These are phyloP conservation scores for Aspergillus glaucus DNA, from an alignment of 2,329 filamentous ascomycete species.

Conservation along the genomic window DNA sequence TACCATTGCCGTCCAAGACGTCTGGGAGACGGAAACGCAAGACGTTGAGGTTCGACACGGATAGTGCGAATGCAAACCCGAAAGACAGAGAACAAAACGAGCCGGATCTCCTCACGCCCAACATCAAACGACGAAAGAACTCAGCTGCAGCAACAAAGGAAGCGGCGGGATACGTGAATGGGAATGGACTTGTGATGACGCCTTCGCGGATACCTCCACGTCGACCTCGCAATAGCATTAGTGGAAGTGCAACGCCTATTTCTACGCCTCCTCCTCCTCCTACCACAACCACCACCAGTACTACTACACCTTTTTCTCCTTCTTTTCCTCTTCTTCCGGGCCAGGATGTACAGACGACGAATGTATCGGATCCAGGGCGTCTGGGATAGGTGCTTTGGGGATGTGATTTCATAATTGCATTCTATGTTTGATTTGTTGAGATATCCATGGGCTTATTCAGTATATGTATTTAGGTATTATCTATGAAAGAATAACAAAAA, in stretches of 20 bases:
- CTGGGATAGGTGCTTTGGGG: too few species aligned
- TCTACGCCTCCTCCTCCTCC: background rate
- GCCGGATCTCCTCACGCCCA: slow-evolving; percentile 8
- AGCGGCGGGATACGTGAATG: slow-evolving; percentile 7
- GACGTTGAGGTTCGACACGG: background rate
- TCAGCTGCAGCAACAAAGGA: background rate
- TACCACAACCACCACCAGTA: background rate
- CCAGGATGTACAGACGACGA: background rate
- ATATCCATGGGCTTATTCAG: too few species aligned
- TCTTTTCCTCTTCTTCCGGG: background rate
- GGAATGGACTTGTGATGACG: slow-evolving; percentile 16
- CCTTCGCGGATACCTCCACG: slow-evolving; percentile 2
- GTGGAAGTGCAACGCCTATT: background rate
- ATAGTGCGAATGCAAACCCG: background rate
- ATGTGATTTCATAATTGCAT: too few species aligned
- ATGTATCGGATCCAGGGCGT: too few species aligned
- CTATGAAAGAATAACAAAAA: too few species aligned
- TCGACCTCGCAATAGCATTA: background rate
- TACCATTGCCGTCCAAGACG: background rate
- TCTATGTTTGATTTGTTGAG: too few species aligned
- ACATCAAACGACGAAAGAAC: slow-evolving; percentile 9
- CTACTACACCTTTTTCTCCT: background rate
- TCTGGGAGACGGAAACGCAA: slow-evolving; percentile 9
- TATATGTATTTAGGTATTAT: too few species aligned
- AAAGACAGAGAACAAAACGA: slow-evolving; percentile 3